These are phyloP conservation scores for Mortierella antarctica DNA, from an alignment of 192 early-diverging fungal species.

Conservation along the genomic window DNA sequence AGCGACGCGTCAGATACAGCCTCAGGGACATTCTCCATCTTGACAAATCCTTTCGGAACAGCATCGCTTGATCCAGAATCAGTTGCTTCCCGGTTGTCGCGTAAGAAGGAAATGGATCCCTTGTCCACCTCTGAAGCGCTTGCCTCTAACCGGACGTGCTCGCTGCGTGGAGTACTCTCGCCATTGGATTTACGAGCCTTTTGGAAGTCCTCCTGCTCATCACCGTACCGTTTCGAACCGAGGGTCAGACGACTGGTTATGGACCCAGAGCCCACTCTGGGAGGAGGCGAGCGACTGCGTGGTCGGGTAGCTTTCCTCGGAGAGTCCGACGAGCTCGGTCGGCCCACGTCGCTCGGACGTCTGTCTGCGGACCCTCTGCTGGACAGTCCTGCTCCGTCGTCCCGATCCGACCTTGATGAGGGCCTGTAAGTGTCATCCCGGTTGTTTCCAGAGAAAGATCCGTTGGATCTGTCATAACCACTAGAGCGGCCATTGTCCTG, in stretches of 20 bases:
- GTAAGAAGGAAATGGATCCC: conserved; percentile 28
- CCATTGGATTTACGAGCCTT: conserved; percentile 32
- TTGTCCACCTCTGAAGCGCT: not conserved
- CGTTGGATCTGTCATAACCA: not conserved
- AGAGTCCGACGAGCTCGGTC: not conserved
- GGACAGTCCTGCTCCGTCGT: not conserved
- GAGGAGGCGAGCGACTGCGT: not conserved
- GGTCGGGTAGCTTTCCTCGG: not conserved
- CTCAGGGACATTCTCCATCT: conserved; percentile 39
- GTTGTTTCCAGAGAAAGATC: not conserved
- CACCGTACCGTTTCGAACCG: conserved; percentile 27
- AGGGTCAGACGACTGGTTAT: conserved; percentile 22
- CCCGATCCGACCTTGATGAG: conserved; percentile 3
- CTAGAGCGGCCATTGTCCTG: conserved; percentile 1
- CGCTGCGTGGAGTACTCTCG: conserved; percentile 17
- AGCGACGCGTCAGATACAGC: conserved; percentile 26
- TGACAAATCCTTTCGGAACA: conserved; percentile 30
- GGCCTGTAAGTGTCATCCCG: not conserved
- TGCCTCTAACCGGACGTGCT: not conserved
- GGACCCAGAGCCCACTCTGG: conserved; percentile 9
- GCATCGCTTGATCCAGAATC: not conserved
- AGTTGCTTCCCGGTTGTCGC: conserved; percentile 15
- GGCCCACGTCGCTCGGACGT: not conserved
- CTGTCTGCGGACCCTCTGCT: not conserved
- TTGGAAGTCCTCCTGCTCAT: conserved; percentile 3